These are phyloP conservation scores for Fomitopsis palustris DNA, from an alignment of 1,284 basidiomycete genomes.

Conservation along the genomic window DNA sequence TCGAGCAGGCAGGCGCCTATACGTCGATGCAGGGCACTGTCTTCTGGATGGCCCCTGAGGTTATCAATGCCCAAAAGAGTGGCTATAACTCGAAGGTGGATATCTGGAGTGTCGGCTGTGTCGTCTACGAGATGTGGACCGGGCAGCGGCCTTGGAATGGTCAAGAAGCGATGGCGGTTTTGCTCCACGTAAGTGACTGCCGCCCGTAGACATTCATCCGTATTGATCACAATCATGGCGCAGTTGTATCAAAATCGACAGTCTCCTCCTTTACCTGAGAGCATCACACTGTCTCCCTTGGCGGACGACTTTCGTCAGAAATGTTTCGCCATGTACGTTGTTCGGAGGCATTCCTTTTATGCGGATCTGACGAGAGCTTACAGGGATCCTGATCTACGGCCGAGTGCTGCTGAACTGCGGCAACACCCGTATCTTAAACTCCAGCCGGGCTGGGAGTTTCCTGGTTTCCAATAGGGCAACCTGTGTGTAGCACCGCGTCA, in stretches of 20 bases:
- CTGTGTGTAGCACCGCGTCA: not conserved
- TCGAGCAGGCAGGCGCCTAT: constrained; percentile 76
- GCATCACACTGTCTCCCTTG: constrained; percentile 69
- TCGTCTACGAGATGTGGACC: constrained; percentile 98
- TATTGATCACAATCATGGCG: constrained; percentile 7
- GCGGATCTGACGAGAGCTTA: constrained; percentile 86
- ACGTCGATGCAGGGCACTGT: constrained; percentile 96
- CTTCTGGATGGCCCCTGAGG: constrained; percentile 99
- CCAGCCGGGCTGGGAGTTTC: constrained; percentile 77
- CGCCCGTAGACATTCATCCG: not conserved
- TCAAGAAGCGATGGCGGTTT: constrained; percentile 87
- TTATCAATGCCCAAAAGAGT: constrained; percentile 79
- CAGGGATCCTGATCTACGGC: constrained; percentile 85
- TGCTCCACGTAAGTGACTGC: constrained; percentile 74
- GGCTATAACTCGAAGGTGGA: constrained; percentile 97
- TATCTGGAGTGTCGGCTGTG: constrained; percentile 98
- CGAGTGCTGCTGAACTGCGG: constrained; percentile 80
- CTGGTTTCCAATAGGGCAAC: constrained; percentile 41
- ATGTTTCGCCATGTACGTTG: constrained; percentile 85
- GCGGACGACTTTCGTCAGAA: constrained; percentile 86
- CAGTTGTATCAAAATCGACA: constrained; percentile 80
- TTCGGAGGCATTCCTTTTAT: constrained; percentile 87
- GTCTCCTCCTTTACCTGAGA: constrained; percentile 87
- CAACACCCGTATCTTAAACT: constrained; percentile 82
- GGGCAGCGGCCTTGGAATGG: constrained; percentile 92